Evolutionary conservation across 2,329 filamentous ascomycete genomes (phyloP).

Genomic region (Paecilomyces variotii): DNA sequence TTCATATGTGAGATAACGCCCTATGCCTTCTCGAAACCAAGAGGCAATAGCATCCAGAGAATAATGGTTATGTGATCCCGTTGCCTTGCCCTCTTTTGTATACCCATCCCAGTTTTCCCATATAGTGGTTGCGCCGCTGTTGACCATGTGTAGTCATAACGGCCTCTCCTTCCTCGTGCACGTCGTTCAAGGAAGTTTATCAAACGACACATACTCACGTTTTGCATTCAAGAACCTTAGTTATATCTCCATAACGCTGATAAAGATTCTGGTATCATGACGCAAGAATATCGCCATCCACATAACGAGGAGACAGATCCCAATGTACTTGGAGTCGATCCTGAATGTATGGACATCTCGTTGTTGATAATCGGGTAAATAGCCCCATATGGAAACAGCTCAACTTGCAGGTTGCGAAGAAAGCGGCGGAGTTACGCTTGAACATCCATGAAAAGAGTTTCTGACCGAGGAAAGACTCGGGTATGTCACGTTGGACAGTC

Average conservation of each 20-base stretch:
- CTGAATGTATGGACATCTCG: not conserved
- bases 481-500: not conserved
- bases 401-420: not conserved
- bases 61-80: not conserved
- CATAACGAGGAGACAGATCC: not conserved
- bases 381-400: not conserved
- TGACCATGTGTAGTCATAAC: not conserved
- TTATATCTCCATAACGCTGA: not conserved
- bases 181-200: not conserved
- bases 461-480: not conserved
- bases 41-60: not conserved
- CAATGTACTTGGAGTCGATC: not conserved
- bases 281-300: not conserved
- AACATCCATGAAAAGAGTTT: not conserved
- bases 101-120: not conserved
- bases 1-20: not conserved
- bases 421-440: not conserved
- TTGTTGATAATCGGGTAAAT: not conserved
- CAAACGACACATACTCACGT: not conserved
- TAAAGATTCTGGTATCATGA: not conserved
- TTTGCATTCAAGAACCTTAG: not conserved
- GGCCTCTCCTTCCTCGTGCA: not conserved
- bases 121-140: not conserved
- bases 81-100: not conserved
- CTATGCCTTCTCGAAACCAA: not conserved